Percentiles rank a stretch among this genome's conserved stretches.
These are phyloP conservation scores for Naganishia friedmannii DNA, from an alignment of 768 basidiomycete species.

Conservation along the genomic window DNA sequence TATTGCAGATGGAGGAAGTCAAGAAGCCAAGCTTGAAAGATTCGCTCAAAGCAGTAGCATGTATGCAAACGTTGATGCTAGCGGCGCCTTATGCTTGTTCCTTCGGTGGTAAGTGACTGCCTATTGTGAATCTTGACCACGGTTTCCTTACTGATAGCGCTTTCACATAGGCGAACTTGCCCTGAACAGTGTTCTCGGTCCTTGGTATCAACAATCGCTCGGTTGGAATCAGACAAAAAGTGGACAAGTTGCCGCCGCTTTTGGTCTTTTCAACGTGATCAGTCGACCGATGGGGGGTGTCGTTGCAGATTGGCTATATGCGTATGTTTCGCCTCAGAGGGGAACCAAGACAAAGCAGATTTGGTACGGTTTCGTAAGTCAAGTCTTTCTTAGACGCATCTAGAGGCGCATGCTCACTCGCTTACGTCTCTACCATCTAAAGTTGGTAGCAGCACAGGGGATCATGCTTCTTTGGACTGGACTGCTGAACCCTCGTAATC, in stretches of 20 bases:
- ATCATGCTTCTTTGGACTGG: constrained; percentile 29
- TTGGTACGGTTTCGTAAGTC: constrained; percentile 29
- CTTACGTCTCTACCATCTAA: background rate
- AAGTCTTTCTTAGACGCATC: background rate
- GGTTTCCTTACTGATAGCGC: constrained; percentile 58
- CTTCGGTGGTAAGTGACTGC: constrained; percentile 54
- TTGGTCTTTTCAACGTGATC: constrained; percentile 59
- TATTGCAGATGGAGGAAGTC: constrained; percentile 9
- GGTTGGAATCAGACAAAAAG: constrained; percentile 58
- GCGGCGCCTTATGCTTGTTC: constrained; percentile 56
- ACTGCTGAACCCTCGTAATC: constrained; percentile 18
- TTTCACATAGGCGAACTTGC: constrained; percentile 61
- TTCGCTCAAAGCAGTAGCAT: constrained; percentile 23
- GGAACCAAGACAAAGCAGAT: constrained; percentile 27
- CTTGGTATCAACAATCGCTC: constrained; percentile 55
- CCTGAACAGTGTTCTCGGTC: constrained; percentile 59
- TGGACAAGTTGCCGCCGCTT: constrained; percentile 56
- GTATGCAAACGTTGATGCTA: constrained; percentile 51
- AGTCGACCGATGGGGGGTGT: constrained; percentile 59
- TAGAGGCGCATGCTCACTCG: background rate
- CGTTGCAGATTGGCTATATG: constrained; percentile 57
- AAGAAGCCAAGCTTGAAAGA: constrained; percentile 25
- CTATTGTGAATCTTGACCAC: constrained; percentile 60
- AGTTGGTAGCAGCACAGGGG: constrained; percentile 25
- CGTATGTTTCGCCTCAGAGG: constrained; percentile 10